Evolutionary conservation across 768 basidiomycete species (phyloP).

Genomic region (Boletus reticulatus): DNA sequence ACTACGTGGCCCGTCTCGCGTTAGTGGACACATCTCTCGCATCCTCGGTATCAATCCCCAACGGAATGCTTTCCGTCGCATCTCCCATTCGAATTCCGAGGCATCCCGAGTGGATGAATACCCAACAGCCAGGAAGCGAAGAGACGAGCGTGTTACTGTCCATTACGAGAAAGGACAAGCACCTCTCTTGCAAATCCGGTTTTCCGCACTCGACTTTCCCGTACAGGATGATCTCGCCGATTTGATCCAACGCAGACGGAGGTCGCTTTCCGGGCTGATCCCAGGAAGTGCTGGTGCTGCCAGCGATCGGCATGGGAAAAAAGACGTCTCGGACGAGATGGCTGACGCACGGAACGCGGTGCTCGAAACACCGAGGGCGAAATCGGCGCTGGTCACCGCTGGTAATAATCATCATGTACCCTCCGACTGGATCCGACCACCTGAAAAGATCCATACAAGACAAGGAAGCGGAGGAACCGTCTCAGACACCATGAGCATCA

Average conservation of each 20-base stretch:
- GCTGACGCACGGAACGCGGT: background rate
- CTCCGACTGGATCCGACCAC: conserved; percentile 14
- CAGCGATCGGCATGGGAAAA: background rate
- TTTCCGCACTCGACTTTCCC: conserved; percentile 49
- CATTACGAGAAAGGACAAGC: conserved; percentile 41
- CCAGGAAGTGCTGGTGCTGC: background rate
- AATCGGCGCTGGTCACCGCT: conserved; percentile 7
- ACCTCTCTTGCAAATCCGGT: conserved; percentile 54
- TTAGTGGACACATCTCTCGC: conserved; percentile 35
- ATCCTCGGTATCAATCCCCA: conserved; percentile 52
- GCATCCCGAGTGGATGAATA: conserved; percentile 2
- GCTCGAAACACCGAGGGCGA: conserved; percentile 9
- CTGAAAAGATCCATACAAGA: conserved; percentile 3
- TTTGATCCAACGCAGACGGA: conserved; percentile 12
- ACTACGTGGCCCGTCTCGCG: conserved; percentile 24
- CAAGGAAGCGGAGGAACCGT: conserved; percentile 29
- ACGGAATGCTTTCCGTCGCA: conserved; percentile 52
- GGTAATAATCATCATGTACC: background rate
- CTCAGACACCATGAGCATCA: conserved; percentile 43
- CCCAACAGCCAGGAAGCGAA: conserved; percentile 4
- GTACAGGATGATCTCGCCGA: conserved; percentile 15
- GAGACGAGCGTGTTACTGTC: conserved; percentile 50
- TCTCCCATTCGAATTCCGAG: conserved; percentile 42
- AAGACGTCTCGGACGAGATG: conserved; percentile 11
- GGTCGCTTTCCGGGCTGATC: conserved; percentile 12